Evolutionary conservation across 2,329 filamentous ascomycete genomes (phyloP).

Genomic region (Diplocarpon mali): DNA sequence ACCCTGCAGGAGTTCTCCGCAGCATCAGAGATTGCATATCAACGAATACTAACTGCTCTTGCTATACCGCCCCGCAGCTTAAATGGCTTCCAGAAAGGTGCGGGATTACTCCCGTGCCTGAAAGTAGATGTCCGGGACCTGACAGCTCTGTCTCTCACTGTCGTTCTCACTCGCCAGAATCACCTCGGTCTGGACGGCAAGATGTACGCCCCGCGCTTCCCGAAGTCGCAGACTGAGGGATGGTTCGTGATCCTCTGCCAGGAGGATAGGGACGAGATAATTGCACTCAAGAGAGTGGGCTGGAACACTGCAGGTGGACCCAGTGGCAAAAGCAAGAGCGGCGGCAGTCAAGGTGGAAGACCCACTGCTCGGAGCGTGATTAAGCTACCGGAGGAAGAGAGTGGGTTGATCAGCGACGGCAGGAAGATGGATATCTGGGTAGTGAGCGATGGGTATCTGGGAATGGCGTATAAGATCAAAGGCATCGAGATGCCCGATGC

Average conservation of each 20-base stretch:
- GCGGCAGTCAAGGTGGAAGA: slow-evolving; percentile 32
- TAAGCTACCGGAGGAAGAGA: slow-evolving; percentile 40
- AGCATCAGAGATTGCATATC: slow-evolving; percentile 24
- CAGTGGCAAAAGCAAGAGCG: slow-evolving; percentile 18
- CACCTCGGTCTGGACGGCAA: slow-evolving; percentile 54
- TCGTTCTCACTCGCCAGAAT: slow-evolving; percentile 59
- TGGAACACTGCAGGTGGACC: slow-evolving; percentile 42
- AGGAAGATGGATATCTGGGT: slow-evolving; percentile 64
- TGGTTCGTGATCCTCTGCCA: slow-evolving; percentile 78
- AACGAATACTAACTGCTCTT: slow-evolving; percentile 39
- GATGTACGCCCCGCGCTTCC: slow-evolving; percentile 81
- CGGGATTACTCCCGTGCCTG: slow-evolving; percentile 59
- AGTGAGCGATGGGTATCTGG: slow-evolving; percentile 79
- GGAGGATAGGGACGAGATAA: slow-evolving; percentile 57
- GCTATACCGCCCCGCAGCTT: slow-evolving; percentile 31
- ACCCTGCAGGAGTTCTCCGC: slow-evolving; percentile 26
- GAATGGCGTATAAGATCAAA: slow-evolving; percentile 41
- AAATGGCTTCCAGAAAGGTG: slow-evolving; percentile 41
- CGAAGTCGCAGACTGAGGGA: slow-evolving; percentile 88
- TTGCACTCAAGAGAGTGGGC: slow-evolving; percentile 76
- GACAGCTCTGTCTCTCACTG: slow-evolving; percentile 50
- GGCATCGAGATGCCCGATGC: slow-evolving; percentile 25
- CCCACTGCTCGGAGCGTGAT: slow-evolving; percentile 46
- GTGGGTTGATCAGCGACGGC: slow-evolving; percentile 26
- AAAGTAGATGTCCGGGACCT: slow-evolving; percentile 48